Percentiles rank a stretch among this genome's conserved stretches.
Conservation (phyloP, 169 alveolate species). For the Eimeria praecox region DNA sequence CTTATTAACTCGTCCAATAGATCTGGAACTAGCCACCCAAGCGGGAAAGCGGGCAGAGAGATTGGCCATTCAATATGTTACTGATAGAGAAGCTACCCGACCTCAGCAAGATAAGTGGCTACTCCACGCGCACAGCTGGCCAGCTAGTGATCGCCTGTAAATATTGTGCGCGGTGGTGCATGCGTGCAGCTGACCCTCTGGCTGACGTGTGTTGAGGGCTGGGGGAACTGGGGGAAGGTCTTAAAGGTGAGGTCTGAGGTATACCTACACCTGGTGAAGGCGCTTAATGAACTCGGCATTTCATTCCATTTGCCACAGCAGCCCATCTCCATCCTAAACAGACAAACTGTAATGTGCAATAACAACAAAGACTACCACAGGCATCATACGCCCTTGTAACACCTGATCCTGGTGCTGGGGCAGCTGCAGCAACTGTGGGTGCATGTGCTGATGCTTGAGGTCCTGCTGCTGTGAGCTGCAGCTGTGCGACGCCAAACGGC, state of each 20-base stretch:
- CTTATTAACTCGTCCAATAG: too few species aligned
- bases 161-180: neutral
- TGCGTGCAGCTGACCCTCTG: slow-evolving; percentile 49
- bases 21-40: too few species aligned
- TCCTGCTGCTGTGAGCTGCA: neutral
- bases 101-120: neutral
- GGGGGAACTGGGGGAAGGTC: slow-evolving; percentile 78
- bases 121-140: neutral
- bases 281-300: slow-evolving; percentile 51
- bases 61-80: too few species aligned
- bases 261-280: slow-evolving; percentile 52
- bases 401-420: neutral
- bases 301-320: slow-evolving; percentile 76
- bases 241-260: slow-evolving; percentile 73
- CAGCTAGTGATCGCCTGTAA: neutral
- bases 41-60: too few species aligned
- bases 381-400: neutral
- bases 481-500: neutral
- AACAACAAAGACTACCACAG: neutral
- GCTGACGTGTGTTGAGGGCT: slow-evolving; percentile 80
- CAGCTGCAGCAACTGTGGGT: slow-evolving; percentile 12
- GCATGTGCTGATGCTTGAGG: neutral
- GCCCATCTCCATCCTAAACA: slow-evolving; percentile 26
- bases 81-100: too few species aligned
- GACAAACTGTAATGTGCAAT: neutral